Percentiles rank a stretch among this genome's conserved stretches.
Conservation (phyloP, 2,329 filamentous ascomycete species). For the Penicillium aurantiogriseum region DNA sequence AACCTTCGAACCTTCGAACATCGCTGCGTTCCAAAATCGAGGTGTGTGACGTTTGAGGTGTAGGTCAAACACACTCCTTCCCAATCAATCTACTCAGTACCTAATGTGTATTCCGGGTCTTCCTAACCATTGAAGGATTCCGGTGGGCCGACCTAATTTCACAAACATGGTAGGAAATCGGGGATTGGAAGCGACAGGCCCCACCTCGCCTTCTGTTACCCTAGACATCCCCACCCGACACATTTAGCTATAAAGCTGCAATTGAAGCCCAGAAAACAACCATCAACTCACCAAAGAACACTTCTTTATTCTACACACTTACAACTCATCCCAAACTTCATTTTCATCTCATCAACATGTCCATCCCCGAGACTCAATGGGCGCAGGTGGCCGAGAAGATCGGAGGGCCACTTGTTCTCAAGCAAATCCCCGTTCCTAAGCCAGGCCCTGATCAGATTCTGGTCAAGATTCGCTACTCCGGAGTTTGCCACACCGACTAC, state of each 20-base stretch:
- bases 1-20: not conserved
- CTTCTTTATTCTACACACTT: not conserved
- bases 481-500: conserved; percentile 85
- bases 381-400: conserved; percentile 84
- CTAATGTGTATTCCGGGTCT: no score
- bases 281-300: not conserved
- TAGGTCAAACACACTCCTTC: not conserved
- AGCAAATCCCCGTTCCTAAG: conserved; percentile 69
- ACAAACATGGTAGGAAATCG: not conserved
- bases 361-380: conserved; percentile 79
- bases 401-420: conserved; percentile 60
- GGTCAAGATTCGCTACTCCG: conserved; percentile 84
- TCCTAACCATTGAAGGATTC: not conserved
- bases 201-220: not conserved
- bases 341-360: conserved; percentile 6
- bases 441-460: conserved; percentile 87
- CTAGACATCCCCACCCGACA: not conserved
- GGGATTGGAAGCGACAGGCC: not conserved
- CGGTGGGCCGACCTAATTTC: conserved; percentile 8
- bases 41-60: not conserved
- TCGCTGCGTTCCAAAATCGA: not conserved
- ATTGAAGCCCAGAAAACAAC: not conserved
- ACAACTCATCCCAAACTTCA: not conserved
- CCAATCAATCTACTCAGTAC: not conserved
- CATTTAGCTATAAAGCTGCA: conserved; percentile 7